A percentile compares a stretch with the other conserved stretches of the same genome.
phyloP scores from a whole-genome alignment of 768 basidiomycete species.

The Boletellus ananas region DNA sequence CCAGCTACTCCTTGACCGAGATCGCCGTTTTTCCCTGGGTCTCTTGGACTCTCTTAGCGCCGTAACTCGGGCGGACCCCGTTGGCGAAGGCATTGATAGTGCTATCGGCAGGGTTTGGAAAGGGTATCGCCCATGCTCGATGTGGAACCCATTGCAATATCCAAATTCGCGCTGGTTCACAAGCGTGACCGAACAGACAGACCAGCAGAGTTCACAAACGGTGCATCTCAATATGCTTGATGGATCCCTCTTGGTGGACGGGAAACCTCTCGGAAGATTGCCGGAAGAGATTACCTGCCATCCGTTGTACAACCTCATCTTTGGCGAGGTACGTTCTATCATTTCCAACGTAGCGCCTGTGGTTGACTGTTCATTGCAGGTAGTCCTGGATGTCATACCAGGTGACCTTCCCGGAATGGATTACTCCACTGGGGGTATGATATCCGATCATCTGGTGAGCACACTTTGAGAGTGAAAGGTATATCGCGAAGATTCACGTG shows the following conservation, averaged over 20 bases:
- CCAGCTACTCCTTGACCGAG: constrained; percentile 24
- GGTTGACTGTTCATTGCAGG: constrained; percentile 3
- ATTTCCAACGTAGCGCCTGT: no score
- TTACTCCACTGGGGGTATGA: constrained; percentile 15
- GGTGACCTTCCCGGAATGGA: constrained; percentile 21
- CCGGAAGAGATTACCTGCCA: constrained; percentile 9
- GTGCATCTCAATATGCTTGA: constrained; percentile 17
- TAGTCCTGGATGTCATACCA: constrained; percentile 17
- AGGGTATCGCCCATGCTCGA: constrained; percentile 21
- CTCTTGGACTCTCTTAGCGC: constrained; percentile 12
- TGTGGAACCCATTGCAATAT: constrained; percentile 2
- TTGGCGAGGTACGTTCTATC: constrained; percentile 14
- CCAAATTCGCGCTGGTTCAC: constrained; percentile 19
- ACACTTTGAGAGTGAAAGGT: neutral
- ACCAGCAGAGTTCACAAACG: neutral
- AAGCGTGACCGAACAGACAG: constrained; percentile 4
- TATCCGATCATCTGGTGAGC: constrained; percentile 19
- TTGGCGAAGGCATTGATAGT: constrained; percentile 10
- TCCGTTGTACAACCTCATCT: constrained; percentile 16
- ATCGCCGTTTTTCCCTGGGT: constrained; percentile 26
- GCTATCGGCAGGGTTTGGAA: constrained; percentile 21
- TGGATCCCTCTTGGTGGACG: constrained; percentile 23
- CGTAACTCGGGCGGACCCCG: neutral
- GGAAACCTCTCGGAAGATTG: constrained; percentile 16
- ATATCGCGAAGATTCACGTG: no score